phyloP scores from a whole-genome alignment of 805 yeast species.

The Candida yuanshanica region DNA sequence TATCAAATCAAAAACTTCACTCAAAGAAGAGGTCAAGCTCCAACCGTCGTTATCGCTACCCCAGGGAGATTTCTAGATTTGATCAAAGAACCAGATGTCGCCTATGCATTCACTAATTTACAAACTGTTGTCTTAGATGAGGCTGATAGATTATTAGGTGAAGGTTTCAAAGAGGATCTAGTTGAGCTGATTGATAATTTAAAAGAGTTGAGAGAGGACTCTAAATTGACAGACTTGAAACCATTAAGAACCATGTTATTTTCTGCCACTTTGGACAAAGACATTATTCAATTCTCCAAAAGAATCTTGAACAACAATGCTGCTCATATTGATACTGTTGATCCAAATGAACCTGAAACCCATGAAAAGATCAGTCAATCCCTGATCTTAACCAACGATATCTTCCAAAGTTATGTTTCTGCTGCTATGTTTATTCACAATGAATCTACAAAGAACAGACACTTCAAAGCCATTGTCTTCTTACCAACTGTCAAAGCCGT shows the following conservation, averaged over 20 bases:
- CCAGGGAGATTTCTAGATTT: slow-evolving; percentile 81
- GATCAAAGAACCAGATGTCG: slow-evolving; percentile 39
- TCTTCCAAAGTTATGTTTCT: slow-evolving; percentile 56
- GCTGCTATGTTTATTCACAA: slow-evolving; percentile 45
- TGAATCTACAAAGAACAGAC: slow-evolving; percentile 28
- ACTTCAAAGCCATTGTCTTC: slow-evolving; percentile 77
- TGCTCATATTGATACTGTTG: slow-evolving; percentile 67
- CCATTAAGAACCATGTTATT: slow-evolving; percentile 65
- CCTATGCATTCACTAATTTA: slow-evolving; percentile 45
- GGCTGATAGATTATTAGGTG: slow-evolving; percentile 82
- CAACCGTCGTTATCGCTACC: slow-evolving; percentile 75
- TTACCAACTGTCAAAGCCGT: slow-evolving; percentile 72
- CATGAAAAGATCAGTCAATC: slow-evolving; percentile 76
- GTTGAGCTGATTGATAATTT: slow-evolving; percentile 49
- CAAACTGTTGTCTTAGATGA: slow-evolving; percentile 77
- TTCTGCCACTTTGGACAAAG: slow-evolving; percentile 80
- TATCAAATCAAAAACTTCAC: slow-evolving; percentile 31
- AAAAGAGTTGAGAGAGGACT: slow-evolving; percentile 27
- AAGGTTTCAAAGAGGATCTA: slow-evolving; percentile 69
- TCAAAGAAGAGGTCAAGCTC: slow-evolving; percentile 24
- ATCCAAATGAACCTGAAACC: slow-evolving; percentile 64
- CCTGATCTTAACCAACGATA: slow-evolving; percentile 45
- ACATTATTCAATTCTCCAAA: slow-evolving; percentile 61
- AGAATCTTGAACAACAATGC: slow-evolving; percentile 49
- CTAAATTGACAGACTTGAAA: slow-evolving; percentile 26